A percentile compares a stretch with the other conserved stretches of the same genome.
Evolutionary conservation across 371 early-diverging fungal genomes (phyloP).

Genomic region (Rhizomucor miehei): DNA sequence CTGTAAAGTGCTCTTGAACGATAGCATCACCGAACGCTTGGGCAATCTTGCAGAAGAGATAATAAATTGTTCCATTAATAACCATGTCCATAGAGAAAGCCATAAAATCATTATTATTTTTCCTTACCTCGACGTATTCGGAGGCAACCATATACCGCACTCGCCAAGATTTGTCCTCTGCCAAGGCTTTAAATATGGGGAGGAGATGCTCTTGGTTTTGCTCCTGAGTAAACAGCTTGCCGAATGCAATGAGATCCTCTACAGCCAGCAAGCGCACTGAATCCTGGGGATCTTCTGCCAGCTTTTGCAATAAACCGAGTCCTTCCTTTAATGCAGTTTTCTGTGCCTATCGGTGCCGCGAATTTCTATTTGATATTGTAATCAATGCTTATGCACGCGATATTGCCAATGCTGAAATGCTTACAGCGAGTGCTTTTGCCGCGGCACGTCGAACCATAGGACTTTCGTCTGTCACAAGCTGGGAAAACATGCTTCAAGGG

Average conservation of each 20-base stretch:
- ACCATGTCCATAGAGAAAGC: too few species aligned
- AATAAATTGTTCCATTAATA: not conserved
- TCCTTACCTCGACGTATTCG: constrained; percentile 83
- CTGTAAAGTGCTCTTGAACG: constrained; percentile 71
- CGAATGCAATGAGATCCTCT: constrained; percentile 89
- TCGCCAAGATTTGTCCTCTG: constrained; percentile 95
- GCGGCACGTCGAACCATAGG: constrained; percentile 98
- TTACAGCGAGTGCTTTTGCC: constrained; percentile 82
- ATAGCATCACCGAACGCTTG: constrained; percentile 79
- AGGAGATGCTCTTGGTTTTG: constrained; percentile 75
- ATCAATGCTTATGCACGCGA: not conserved
- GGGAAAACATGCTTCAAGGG: constrained; percentile 54
- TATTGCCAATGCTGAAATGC: constrained; percentile 4
- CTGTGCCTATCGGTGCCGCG: constrained; percentile 64
- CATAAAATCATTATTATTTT: too few species aligned
- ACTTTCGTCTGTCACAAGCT: constrained; percentile 90
- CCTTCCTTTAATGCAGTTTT: constrained; percentile 73
- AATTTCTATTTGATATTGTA: constrained; percentile 45
- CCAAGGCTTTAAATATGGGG: constrained; percentile 71
- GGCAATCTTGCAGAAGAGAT: constrained; percentile 53
- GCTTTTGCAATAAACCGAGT: constrained; percentile 75
- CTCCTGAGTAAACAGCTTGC: constrained; percentile 72
- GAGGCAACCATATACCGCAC: constrained; percentile 98
- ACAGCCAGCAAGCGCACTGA: constrained; percentile 95
- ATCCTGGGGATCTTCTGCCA: constrained; percentile 91